phyloP scores from a whole-genome alignment of 805 yeast species.

The Metschnikowia reukaufii region DNA sequence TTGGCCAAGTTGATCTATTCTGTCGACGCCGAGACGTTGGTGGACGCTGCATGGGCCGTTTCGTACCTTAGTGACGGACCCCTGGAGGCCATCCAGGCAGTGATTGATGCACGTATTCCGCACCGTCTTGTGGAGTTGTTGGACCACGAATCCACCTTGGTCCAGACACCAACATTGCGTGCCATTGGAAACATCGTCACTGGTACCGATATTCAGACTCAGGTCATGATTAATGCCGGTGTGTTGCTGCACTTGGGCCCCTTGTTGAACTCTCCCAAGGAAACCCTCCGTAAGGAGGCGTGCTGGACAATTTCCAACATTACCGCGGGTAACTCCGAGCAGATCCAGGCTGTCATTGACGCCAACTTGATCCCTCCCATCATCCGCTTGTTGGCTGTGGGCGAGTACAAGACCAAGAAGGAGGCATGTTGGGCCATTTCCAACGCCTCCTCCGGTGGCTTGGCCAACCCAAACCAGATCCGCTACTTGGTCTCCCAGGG shows the following conservation, averaged over 20 bases:
- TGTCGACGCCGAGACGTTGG: constrained; percentile 86
- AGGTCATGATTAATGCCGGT: constrained; percentile 89
- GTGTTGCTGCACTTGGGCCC: constrained; percentile 83
- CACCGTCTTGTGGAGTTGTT: constrained; percentile 89
- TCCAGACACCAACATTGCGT: constrained; percentile 96
- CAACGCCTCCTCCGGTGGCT: constrained; percentile 95
- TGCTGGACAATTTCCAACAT: constrained; percentile 99
- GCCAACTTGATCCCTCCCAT: constrained; percentile 91
- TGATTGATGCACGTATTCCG: constrained; percentile 94
- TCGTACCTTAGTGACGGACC: constrained; percentile 94
- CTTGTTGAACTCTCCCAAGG: constrained; percentile 80
- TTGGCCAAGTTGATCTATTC: constrained; percentile 88
- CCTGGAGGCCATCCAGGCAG: constrained; percentile 91
- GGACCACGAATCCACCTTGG: constrained; percentile 77
- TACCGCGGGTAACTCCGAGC: constrained; percentile 95
- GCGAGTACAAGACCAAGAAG: constrained; percentile 93
- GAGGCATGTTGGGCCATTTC: constrained; percentile 99
- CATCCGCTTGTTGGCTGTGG: constrained; percentile 71
- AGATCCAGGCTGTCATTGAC: constrained; percentile 95
- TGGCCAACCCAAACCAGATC: constrained; percentile 88
- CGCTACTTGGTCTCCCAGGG: constrained; percentile 92
- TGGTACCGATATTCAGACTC: constrained; percentile 95
- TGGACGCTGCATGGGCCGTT: constrained; percentile 99
- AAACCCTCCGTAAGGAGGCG: constrained; percentile 92
- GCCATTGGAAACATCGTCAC: constrained; percentile 98